Conservation (phyloP, 1,139 yeast species). For the Debaryomycetaceae sp. region DNA sequence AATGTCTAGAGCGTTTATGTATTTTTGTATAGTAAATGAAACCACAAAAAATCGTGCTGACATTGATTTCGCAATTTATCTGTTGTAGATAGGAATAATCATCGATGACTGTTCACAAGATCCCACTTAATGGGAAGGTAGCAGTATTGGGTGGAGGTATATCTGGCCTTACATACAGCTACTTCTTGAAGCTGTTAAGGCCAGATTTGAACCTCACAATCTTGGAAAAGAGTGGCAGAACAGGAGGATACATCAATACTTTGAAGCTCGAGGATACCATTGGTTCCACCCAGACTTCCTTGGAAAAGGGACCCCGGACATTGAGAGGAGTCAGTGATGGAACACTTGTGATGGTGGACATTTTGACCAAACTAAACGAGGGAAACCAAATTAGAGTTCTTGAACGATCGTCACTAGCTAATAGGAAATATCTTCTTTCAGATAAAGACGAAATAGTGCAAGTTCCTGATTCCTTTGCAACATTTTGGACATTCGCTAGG, state of each 20-base stretch:
- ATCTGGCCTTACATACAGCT: constrained; percentile 78
- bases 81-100: constrained; percentile 1
- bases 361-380: constrained; percentile 42
- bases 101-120: constrained; percentile 2
- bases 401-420: constrained; percentile 48
- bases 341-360: constrained; percentile 57
- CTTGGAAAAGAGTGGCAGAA: constrained; percentile 49
- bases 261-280: constrained; percentile 15
- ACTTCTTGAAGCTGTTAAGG: constrained; percentile 63
- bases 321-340: constrained; percentile 69
- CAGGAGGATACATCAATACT: constrained; percentile 83
- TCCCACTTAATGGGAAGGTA: constrained; percentile 35
- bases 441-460: constrained; percentile 39
- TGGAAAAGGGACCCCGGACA: constrained; percentile 78
- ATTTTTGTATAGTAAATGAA: background rate
- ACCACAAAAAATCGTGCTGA: background rate
- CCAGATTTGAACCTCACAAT: constrained; percentile 68
- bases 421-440: constrained; percentile 56
- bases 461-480: constrained; percentile 46
- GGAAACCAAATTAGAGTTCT: constrained; percentile 48
- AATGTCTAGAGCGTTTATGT: background rate
- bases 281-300: constrained; percentile 17
- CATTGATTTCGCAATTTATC: background rate
- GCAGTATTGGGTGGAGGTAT: constrained; percentile 86
- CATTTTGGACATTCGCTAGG: constrained; percentile 38